A percentile compares a stretch with the other conserved stretches of the same genome.
Conservation (phyloP, 257 asterid genomes). For the Thymus mandschuricus region DNA sequence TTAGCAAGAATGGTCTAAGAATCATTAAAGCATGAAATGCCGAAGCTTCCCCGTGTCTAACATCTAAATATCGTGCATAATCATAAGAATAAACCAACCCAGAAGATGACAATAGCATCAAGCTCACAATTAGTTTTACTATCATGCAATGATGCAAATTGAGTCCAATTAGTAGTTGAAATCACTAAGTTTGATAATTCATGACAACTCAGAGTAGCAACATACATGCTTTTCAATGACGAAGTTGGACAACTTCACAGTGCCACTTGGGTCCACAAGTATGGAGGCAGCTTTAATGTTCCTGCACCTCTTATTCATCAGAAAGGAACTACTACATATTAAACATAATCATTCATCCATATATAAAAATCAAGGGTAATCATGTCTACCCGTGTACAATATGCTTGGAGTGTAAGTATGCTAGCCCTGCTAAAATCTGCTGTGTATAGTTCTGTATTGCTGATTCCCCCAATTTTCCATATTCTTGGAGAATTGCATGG, state of each 20-base stretch:
- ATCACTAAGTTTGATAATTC: neutral
- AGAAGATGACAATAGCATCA: constrained; percentile 5
- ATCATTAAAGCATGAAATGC: neutral
- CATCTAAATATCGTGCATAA: neutral
- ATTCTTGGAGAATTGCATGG: constrained; percentile 63
- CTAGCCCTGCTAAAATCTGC: constrained; percentile 76
- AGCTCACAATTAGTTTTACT: neutral
- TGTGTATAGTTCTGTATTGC: constrained; percentile 75
- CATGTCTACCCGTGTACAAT: constrained; percentile 68
- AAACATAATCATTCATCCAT: too few relatives aligned
- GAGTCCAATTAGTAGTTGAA: neutral
- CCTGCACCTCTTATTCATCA: constrained; percentile 43
- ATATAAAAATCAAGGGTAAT: neutral
- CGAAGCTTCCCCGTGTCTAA: neutral
- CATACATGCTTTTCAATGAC: constrained; percentile 74
- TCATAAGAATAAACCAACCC: neutral
- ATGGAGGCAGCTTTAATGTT: constrained; percentile 72
- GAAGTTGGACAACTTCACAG: constrained; percentile 62
- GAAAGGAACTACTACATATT: neutral
- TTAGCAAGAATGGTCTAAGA: neutral
- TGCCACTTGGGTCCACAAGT: constrained; percentile 75
- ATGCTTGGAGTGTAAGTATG: constrained; percentile 66
- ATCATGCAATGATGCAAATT: neutral
- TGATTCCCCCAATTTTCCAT: constrained; percentile 77
- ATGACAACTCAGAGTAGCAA: neutral